Conservation (phyloP, 1,284 basidiomycete genomes). For the Tausonia pullulans region DNA sequence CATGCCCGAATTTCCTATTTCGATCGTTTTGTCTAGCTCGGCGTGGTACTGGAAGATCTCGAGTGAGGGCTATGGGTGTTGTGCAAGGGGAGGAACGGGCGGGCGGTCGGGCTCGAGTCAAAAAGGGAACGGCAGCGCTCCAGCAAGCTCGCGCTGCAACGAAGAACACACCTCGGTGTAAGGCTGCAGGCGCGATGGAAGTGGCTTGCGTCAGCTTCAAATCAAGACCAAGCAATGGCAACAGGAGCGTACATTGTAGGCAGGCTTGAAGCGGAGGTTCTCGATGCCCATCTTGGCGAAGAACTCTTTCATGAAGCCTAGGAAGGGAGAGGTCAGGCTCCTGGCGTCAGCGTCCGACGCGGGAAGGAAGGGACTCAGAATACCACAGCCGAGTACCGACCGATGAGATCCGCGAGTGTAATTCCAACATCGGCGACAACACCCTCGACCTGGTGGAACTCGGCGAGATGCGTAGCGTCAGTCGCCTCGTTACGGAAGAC, state of each 20-base stretch:
- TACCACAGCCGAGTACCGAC: slow-evolving; percentile 37
- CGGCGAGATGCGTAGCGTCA: slow-evolving; percentile 97
- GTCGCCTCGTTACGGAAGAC: slow-evolving; percentile 99
- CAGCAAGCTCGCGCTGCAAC: no score
- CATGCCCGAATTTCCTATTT: slow-evolving; percentile 86
- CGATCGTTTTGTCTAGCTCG: slow-evolving; percentile 74
- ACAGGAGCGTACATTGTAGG: slow-evolving; percentile 50
- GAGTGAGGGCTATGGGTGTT: slow-evolving; percentile 63
- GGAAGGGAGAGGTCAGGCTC: background rate
- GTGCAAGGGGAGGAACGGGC: background rate
- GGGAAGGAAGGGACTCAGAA: background rate
- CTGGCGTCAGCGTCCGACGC: background rate
- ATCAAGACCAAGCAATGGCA: background rate
- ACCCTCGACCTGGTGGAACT: slow-evolving; percentile 99
- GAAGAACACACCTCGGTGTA: slow-evolving; percentile 68
- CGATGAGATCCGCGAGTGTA: slow-evolving; percentile 94
- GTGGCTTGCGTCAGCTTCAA: slow-evolving; percentile 22
- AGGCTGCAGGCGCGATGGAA: slow-evolving; percentile 26
- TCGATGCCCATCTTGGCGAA: slow-evolving; percentile 96
- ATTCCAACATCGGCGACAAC: slow-evolving; percentile 91
- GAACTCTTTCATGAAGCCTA: slow-evolving; percentile 96
- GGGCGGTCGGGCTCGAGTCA: background rate
- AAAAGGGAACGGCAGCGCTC: slow-evolving; percentile 13
- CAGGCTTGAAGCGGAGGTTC: slow-evolving; percentile 91
- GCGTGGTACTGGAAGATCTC: slow-evolving; percentile 99